phyloP scores from a whole-genome alignment of 1,284 basidiomycete genomes.

The Apiotrichum mycotoxinovorans region DNA sequence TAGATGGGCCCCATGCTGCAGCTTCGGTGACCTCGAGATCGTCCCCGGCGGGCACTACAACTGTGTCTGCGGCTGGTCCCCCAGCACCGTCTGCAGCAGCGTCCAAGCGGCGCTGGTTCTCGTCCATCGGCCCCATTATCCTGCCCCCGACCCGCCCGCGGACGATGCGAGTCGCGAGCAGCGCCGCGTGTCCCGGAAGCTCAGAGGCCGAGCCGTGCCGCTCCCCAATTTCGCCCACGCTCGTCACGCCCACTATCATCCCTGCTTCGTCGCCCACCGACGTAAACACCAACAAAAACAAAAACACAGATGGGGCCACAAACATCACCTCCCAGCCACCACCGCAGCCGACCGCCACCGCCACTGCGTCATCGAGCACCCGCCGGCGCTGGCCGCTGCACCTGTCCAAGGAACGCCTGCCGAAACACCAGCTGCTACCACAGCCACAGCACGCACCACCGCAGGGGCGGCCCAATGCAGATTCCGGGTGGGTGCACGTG shows the following conservation, averaged over 20 bases:
- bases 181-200: not conserved
- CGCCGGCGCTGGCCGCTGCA: constrained; percentile 1
- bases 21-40: not conserved
- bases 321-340: not conserved
- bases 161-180: not conserved
- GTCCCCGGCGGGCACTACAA: no score
- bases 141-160: not conserved
- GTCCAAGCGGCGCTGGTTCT: not conserved
- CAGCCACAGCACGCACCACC: not conserved
- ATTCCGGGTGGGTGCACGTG: no score
- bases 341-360: not conserved
- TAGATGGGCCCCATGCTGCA: not conserved
- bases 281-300: not conserved
- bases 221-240: not conserved
- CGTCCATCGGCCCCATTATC: not conserved
- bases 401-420: not conserved
- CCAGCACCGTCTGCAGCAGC: not conserved
- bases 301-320: no score
- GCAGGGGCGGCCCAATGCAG: no score
- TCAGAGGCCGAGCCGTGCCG: not conserved
- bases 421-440: not conserved
- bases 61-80: no score
- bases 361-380: not conserved
- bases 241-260: not conserved
- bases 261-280: no score